phyloP scores from a whole-genome alignment of 1,139 yeast species.

The Geotrichum carabidarum region DNA sequence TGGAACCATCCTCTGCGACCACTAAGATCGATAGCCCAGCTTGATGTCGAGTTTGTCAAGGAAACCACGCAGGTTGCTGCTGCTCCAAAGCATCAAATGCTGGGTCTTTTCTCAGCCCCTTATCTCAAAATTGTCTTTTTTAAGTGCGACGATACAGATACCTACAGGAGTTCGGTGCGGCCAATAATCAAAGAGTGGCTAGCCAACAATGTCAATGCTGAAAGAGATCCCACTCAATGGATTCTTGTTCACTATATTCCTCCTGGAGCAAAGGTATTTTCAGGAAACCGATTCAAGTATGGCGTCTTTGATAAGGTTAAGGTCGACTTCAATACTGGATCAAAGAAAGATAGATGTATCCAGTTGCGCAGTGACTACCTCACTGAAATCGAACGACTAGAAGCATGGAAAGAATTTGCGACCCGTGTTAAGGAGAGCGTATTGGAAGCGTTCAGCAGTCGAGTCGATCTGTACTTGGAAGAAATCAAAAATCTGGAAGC shows the following conservation, averaged over 20 bases:
- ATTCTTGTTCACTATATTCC: conserved; percentile 55
- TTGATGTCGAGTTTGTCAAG: conserved; percentile 57
- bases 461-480: conserved; percentile 43
- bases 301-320: conserved; percentile 61
- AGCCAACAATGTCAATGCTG: conserved; percentile 42
- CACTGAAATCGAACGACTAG: conserved; percentile 40
- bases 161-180: conserved; percentile 67
- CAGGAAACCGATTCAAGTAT: conserved; percentile 46
- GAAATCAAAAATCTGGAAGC: conserved; percentile 38
- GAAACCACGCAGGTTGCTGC: conserved; percentile 49
- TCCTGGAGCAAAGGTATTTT: conserved; percentile 37
- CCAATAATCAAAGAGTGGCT: conserved; percentile 84
- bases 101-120: conserved; percentile 45
- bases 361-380: conserved; percentile 39
- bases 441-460: conserved; percentile 50
- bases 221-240: conserved; percentile 57
- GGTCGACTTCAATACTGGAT: conserved; percentile 53
- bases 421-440: conserved; percentile 49
- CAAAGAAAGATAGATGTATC: conserved; percentile 37
- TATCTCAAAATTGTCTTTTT: conserved; percentile 67
- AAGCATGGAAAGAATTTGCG: conserved; percentile 47
- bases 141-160: conserved; percentile 60
- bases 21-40: conserved; percentile 59
- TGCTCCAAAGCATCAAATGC: conserved; percentile 40
- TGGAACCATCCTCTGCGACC: conserved; percentile 63